A percentile compares a stretch with the other conserved stretches of the same genome.
phyloP scores from a whole-genome alignment of 176 grass and related monocot genomes.

The Pontederia paniculata region DNA sequence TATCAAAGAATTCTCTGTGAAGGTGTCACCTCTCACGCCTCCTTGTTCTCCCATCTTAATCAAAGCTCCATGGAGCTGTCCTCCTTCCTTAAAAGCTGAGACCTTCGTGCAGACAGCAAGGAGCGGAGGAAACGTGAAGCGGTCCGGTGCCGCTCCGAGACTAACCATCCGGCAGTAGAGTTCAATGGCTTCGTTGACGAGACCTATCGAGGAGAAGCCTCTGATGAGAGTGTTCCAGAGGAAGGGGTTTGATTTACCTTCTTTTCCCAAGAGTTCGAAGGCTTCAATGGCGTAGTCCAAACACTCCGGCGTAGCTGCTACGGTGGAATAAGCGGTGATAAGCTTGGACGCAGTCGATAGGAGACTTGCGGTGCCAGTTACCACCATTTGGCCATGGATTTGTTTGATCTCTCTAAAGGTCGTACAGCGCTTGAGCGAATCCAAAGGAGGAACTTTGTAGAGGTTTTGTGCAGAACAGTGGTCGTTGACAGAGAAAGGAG shows the following conservation, averaged over 20 bases:
- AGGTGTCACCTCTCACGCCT: slow-evolving; percentile 1
- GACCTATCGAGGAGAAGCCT: slow-evolving; percentile 6
- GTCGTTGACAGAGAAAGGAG: neutral
- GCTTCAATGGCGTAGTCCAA: slow-evolving; percentile 2
- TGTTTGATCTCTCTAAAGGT: slow-evolving; percentile 6
- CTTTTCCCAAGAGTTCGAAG: slow-evolving; percentile 1
- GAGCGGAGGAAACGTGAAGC: slow-evolving; percentile 10
- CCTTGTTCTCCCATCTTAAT: slow-evolving; percentile 1
- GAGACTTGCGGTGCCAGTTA: neutral
- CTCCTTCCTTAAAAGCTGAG: slow-evolving; percentile 12
- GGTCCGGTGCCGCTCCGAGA: slow-evolving; percentile 4
- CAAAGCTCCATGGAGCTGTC: slow-evolving; percentile 9
- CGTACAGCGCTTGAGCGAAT: slow-evolving; percentile 1
- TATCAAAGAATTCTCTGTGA: slow-evolving; percentile 6
- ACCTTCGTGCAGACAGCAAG: slow-evolving; percentile 6
- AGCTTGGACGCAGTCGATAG: neutral
- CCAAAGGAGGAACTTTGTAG: neutral
- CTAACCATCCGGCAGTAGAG: slow-evolving; percentile 2
- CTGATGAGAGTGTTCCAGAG: slow-evolving; percentile 13
- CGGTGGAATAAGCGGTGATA: neutral
- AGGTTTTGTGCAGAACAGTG: neutral
- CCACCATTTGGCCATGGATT: slow-evolving; percentile 2
- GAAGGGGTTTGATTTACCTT: slow-evolving; percentile 1
- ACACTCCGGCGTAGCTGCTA: slow-evolving; percentile 8
- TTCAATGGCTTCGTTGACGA: neutral